phyloP scores from a whole-genome alignment of 176 grass and related monocot genomes.

The Bromus sterilis region DNA sequence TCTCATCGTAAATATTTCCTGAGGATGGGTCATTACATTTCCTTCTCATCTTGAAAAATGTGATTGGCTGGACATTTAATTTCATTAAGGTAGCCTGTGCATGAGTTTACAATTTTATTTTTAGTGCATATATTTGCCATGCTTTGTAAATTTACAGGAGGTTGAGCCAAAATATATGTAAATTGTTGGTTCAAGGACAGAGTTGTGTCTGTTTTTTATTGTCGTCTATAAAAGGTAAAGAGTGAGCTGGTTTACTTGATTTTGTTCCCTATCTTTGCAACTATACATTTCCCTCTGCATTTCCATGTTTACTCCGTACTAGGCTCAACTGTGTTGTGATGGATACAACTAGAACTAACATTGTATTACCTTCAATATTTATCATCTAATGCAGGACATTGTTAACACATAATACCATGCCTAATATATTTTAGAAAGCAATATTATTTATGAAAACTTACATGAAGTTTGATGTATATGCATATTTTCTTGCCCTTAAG shows the following conservation, averaged over 20 bases:
- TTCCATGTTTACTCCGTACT: neutral
- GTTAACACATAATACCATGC: too few species aligned
- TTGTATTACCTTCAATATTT: neutral
- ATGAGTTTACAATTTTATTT: neutral
- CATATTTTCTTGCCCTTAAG: too few species aligned
- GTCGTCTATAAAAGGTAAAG: neutral
- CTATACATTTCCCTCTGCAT: neutral
- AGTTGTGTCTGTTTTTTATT: neutral
- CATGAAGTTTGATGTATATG: too few species aligned
- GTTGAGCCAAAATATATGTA: neutral
- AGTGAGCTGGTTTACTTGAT: neutral
- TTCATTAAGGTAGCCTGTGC: neutral
- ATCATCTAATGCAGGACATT: too few species aligned
- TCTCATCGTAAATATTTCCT: neutral
- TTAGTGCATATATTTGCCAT: neutral
- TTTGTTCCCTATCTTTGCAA: neutral
- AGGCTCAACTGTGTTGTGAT: neutral
- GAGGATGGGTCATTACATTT: neutral
- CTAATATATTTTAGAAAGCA: too few species aligned
- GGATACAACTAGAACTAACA: neutral
- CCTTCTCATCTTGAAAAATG: neutral
- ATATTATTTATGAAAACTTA: too few species aligned
- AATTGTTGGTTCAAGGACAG: neutral
- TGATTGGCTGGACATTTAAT: neutral
- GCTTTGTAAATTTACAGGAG: neutral